These are phyloP conservation scores for Rhododendron mucronatum DNA, from an alignment of 148 eudicot genomes.

Conservation along the genomic window DNA sequence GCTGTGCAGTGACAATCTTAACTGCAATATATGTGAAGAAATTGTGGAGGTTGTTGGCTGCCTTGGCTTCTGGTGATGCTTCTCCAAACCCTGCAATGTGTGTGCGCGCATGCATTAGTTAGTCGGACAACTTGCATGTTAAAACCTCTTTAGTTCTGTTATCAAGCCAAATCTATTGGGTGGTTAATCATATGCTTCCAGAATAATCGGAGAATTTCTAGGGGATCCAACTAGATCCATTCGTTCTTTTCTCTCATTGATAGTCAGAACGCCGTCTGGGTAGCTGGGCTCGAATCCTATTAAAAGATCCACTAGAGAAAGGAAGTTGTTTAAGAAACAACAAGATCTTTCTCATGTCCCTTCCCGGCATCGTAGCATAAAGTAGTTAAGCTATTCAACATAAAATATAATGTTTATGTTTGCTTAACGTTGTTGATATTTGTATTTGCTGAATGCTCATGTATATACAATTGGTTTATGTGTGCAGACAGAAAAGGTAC, in stretches of 20 bases:
- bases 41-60: conserved; percentile 74
- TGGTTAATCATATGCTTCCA: background rate
- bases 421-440: background rate
- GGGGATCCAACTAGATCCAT: background rate
- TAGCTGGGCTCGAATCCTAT: background rate
- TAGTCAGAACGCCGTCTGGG: background rate
- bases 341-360: background rate
- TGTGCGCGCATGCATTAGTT: background rate
- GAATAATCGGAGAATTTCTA: background rate
- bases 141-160: background rate
- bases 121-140: background rate
- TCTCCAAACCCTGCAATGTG: conserved; percentile 70
- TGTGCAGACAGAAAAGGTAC: background rate
- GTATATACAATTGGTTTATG: background rate
- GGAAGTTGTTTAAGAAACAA: background rate
- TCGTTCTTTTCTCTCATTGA: background rate
- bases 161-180: background rate
- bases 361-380: background rate
- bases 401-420: background rate
- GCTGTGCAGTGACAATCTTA: conserved; percentile 76
- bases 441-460: background rate
- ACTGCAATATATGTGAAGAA: conserved; percentile 88
- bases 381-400: background rate
- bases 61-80: conserved; percentile 89
- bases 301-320: background rate